Percentiles rank a stretch among this genome's conserved stretches.
Evolutionary conservation across 2,329 filamentous ascomycete genomes (phyloP).

Genomic region (Fusarium equiseti): DNA sequence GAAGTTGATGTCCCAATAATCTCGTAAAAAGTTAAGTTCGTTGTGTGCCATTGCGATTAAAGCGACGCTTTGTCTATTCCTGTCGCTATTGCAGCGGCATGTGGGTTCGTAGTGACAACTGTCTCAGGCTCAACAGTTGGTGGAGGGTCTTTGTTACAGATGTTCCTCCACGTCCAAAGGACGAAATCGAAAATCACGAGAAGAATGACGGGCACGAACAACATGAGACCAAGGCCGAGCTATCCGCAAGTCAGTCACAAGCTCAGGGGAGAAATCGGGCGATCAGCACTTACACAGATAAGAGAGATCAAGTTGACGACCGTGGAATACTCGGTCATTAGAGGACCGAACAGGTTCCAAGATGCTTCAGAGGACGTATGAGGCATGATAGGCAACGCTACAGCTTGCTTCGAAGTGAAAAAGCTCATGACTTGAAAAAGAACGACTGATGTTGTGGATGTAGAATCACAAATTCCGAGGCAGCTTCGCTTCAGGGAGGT

Average conservation of each 20-base stretch:
- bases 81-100: constrained; percentile 41
- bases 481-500: constrained; percentile 29
- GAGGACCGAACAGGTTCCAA: constrained; percentile 44
- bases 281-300: constrained; percentile 52
- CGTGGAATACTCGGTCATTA: constrained; percentile 50
- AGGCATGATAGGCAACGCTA: constrained; percentile 44
- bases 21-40: constrained; percentile 2
- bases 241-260: constrained; percentile 44
- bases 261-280: constrained; percentile 11
- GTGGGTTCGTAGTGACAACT: constrained; percentile 33
- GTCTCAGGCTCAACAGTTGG: constrained; percentile 30
- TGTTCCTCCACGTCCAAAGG: constrained; percentile 66
- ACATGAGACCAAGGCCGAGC: constrained; percentile 60
- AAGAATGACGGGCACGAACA: constrained; percentile 60
- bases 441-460: constrained; percentile 40
- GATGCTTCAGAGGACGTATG: constrained; percentile 40
- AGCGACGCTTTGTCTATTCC: constrained; percentile 42
- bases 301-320: constrained; percentile 55
- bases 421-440: constrained; percentile 40
- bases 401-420: constrained; percentile 32
- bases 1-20: constrained; percentile 9
- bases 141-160: constrained; percentile 40
- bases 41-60: constrained; percentile 25
- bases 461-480: constrained; percentile 43
- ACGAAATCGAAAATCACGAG: constrained; percentile 64